Evolutionary conservation across 2,329 filamentous ascomycete genomes (phyloP), one percentile per base, ranked within the genome.

Genomic region (Ophiobolus disseminans): DNA sequence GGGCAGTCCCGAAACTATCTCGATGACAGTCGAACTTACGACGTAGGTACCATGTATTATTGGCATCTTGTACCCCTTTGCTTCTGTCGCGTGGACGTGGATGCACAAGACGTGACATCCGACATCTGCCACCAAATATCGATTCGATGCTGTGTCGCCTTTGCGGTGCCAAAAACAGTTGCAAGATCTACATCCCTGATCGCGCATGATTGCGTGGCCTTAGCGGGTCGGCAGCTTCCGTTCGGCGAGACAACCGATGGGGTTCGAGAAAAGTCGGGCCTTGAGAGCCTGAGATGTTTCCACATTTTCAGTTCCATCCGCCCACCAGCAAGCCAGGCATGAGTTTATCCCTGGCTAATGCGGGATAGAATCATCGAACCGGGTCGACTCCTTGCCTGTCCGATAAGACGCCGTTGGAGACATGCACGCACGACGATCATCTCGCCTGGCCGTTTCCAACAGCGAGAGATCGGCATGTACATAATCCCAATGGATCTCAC

Each of bases 181-280:
- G 40, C 43, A 35, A 40, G 55, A 63, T 62, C 62, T 55, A 54
- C 59, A 32, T 31, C 41, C 14, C 37, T 52, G 53, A 50, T 53
- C 43, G 48, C 53, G 55, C 32, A 46, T 58, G 60, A 58, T 59
- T 62, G 58, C 62, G 57, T 57, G 58, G 56, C 54, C 54, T 50
- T 53, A 50, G 50, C 53, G 58, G 58, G 34, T 61, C 58, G 60
- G 60, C 40, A 63, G 57, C 51, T 57, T 55, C 60, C 59, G 59
- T 45, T 55, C 51, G 55, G 61, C 51, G 49, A 57, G 50, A 40
- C 51, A 56, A 49, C 62, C 62, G 62, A 60, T 53, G 51, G 47
- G 41, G 40, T 40, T 44, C 42, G n/a, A 42, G 36, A 26, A 45
- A 57, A 16, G 21, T 30, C 34, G 19, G 32, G n/a, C 34, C 22